Base-by-base conservation (phyloP, 495 filamentous ascomycete genomes). In the Jackrogersella minutella region DNA sequence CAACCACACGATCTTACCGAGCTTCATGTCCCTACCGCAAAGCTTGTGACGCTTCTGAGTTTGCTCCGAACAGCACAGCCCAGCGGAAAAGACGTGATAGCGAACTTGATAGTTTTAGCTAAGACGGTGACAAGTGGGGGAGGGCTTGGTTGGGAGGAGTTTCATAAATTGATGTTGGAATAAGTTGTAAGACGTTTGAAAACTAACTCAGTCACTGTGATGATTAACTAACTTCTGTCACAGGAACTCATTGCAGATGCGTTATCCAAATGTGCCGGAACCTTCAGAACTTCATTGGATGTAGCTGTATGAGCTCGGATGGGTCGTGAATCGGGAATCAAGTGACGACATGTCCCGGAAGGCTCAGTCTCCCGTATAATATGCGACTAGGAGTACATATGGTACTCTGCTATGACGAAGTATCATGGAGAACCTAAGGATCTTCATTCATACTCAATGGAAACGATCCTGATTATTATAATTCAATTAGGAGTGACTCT, bases 181-280 rank as follows among this genome's bases (percentile, higher is more conserved):
- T 10, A 53, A 5, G 47, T 47, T 9, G 58, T 53, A 53, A 44
- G 46, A 5, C 16, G 24, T 36, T 16, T 9, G 5, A 17, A 28
- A 40, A 22, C 24, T 24, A 0, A 21, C n/a, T n/a, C n/a, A n/a
- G n/a, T n/a, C n/a, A n/a, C n/a, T n/a, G 14, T 10, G 30, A 24
- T 2, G 9, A 10, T 61, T 22, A 16, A 46, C 47, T 61, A 61
- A 61, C 19, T 1, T 14, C 10, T 33, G 31, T 17, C 2, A 44
- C 16, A 61, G 58, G 37, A 53, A 30, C 26, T 41, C 22, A n/a
- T 60, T 39, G 36, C 34, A 34, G 24, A 60, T 39, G 17, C n/a
- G 21, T 14, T 51, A 3, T 17, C 37, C n/a, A 31, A 57, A 22
- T 31, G 31, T 11, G 24, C 34, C 13, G 11, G 28, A 10, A 50